These are phyloP conservation scores for Lentinula aciculospora DNA, from an alignment of 768 basidiomycete species.

Conservation along the genomic window DNA sequence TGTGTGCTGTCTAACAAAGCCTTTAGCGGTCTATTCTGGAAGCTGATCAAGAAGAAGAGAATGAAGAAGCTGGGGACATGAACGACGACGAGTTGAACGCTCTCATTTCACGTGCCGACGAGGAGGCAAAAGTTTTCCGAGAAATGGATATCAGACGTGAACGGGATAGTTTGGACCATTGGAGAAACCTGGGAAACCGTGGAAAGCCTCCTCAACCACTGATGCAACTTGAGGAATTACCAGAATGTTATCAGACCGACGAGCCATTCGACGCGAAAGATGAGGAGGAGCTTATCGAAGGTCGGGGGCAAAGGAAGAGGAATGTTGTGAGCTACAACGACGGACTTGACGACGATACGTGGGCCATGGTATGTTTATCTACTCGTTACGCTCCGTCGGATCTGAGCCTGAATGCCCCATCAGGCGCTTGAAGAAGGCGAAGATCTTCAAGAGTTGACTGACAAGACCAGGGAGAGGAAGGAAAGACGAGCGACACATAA, in stretches of 20 bases:
- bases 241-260: slow-evolving; percentile 84
- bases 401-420: background rate
- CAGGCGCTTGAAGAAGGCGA: slow-evolving; percentile 80
- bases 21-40: slow-evolving; percentile 81
- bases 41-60: slow-evolving; percentile 86
- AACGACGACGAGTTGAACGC: slow-evolving; percentile 94
- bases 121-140: slow-evolving; percentile 72
- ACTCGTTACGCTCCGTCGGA: background rate
- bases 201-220: slow-evolving; percentile 74
- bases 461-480: slow-evolving; percentile 59
- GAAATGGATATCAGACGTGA: slow-evolving; percentile 81
- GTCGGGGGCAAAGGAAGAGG: slow-evolving; percentile 80
- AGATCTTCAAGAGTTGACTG: slow-evolving; percentile 69
- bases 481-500: slow-evolving; percentile 58
- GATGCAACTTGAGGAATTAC: slow-evolving; percentile 85
- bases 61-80: slow-evolving; percentile 88
- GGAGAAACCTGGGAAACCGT: slow-evolving; percentile 70
- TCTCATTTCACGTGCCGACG: slow-evolving; percentile 79
- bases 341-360: slow-evolving; percentile 90
- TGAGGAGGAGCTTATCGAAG: slow-evolving; percentile 62
- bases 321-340: slow-evolving; percentile 90
- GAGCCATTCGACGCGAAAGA: slow-evolving; percentile 67
- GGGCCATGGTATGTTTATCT: slow-evolving; percentile 61
- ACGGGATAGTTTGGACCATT: slow-evolving; percentile 53
- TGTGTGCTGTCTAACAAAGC: slow-evolving; percentile 7